Percentiles rank a stretch among this genome's conserved stretches.
Evolutionary conservation across 352 stramenopile genomes (phyloP).

Genomic region (Phytophthora melonis): DNA sequence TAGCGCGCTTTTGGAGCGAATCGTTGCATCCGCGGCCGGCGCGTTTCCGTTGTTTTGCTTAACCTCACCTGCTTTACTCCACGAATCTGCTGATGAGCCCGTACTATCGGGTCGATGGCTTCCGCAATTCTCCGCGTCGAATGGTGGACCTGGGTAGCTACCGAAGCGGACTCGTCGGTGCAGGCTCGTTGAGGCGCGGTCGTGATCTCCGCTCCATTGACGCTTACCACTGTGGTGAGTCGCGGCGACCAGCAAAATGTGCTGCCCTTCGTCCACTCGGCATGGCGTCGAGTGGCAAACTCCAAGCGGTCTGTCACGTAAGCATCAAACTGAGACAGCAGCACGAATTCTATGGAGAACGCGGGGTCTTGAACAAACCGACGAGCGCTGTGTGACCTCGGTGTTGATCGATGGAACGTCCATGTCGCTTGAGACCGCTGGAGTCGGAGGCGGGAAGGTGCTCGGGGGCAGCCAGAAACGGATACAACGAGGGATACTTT

Average conservation of each 20-base stretch:
- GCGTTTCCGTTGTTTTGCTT: not conserved
- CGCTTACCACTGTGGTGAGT: not conserved
- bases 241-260: constrained; percentile 2
- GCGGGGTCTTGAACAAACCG: constrained; percentile 3
- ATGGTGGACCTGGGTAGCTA: not conserved
- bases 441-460: not conserved
- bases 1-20: not conserved
- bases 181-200: not conserved
- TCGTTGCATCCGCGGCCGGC: not conserved
- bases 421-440: not conserved
- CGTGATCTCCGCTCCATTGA: not conserved
- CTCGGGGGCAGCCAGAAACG: not conserved
- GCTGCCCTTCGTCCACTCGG: constrained; percentile 14
- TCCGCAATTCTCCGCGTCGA: too few species aligned
- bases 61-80: not conserved
- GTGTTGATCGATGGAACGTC: not conserved
- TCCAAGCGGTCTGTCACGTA: constrained; percentile 29
- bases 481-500: not conserved
- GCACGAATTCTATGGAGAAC: constrained; percentile 5
- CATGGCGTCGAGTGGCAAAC: constrained; percentile 19
- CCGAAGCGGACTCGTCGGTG: not conserved
- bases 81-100: not conserved
- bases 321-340: constrained; percentile 16
- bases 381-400: too few species aligned
- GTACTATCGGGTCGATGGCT: too few species aligned